These are phyloP conservation scores for Takashimella koratensis DNA, from an alignment of 1,284 basidiomycete species.

Conservation along the genomic window DNA sequence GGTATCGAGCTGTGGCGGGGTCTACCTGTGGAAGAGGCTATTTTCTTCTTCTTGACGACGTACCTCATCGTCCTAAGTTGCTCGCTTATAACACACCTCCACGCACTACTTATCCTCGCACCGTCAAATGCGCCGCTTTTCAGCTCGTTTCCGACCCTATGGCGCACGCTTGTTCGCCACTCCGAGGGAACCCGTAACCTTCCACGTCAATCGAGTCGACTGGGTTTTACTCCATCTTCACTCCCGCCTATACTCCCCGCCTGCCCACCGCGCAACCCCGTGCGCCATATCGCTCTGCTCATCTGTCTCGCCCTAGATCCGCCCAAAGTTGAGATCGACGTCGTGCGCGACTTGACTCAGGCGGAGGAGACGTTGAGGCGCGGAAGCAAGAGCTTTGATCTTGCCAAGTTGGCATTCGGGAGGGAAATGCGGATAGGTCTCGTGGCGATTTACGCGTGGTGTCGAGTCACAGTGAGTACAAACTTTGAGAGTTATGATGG, in stretches of 20 bases:
- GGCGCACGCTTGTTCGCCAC: background rate
- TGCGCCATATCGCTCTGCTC: slow-evolving; percentile 31
- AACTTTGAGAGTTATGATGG: background rate
- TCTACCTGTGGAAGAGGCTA: slow-evolving; percentile 38
- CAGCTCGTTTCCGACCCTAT: background rate
- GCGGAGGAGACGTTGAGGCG: slow-evolving; percentile 33
- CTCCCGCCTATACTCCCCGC: slow-evolving; percentile 14
- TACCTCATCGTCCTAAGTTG: slow-evolving; percentile 34
- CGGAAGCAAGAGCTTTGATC: slow-evolving; percentile 42
- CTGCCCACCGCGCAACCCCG: slow-evolving; percentile 32
- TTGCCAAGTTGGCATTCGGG: slow-evolving; percentile 39
- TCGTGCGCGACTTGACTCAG: slow-evolving; percentile 18
- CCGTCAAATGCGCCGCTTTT: slow-evolving; percentile 2
- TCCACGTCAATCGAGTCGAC: background rate
- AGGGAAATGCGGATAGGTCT: slow-evolving; percentile 40
- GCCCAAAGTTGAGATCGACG: slow-evolving; percentile 20
- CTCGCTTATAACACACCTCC: slow-evolving; percentile 39
- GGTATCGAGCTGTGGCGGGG: slow-evolving; percentile 28
- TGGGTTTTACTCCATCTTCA: background rate
- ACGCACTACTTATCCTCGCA: slow-evolving; percentile 27
- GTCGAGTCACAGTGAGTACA: slow-evolving; percentile 36
- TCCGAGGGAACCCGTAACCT: background rate
- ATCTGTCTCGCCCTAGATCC: slow-evolving; percentile 27
- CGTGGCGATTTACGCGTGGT: slow-evolving; percentile 43
- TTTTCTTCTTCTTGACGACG: slow-evolving; percentile 39